phyloP scores from a whole-genome alignment of 2,329 filamentous ascomycete species.

The Rhinocladiella mackenziei region DNA sequence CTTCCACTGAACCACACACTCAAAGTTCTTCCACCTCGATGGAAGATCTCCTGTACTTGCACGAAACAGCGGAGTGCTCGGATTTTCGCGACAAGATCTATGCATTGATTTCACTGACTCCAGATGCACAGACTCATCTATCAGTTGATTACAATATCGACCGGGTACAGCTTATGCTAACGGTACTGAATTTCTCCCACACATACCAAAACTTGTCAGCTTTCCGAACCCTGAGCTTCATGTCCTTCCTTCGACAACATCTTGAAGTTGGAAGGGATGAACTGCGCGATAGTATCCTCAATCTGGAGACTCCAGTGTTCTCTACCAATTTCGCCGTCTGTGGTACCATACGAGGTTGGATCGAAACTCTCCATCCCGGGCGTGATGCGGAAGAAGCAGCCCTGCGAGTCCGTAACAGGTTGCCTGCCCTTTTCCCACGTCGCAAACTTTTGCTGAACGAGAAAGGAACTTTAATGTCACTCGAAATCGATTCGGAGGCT shows the following conservation, averaged over 20 bases:
- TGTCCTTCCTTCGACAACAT: constrained; percentile 1
- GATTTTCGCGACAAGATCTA: constrained; percentile 4
- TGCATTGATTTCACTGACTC: not conserved
- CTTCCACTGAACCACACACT: not conserved
- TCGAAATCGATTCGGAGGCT: not conserved
- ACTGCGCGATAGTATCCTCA: not conserved
- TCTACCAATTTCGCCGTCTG: not conserved
- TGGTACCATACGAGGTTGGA: not conserved
- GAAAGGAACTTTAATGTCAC: not conserved
- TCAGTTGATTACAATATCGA: not conserved
- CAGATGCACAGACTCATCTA: not conserved
- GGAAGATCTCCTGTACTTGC: not conserved
- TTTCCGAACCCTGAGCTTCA: not conserved
- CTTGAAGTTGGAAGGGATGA: not conserved
- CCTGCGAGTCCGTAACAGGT: too few relatives aligned
- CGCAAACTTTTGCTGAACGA: not conserved
- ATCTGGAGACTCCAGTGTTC: not conserved
- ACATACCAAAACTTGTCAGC: not conserved
- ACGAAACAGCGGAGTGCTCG: constrained; percentile 1
- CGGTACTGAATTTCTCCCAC: not conserved
- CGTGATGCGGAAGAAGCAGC: too few relatives aligned
- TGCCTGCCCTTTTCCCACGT: too few relatives aligned
- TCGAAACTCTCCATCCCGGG: too few relatives aligned
- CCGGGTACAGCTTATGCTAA: not conserved
- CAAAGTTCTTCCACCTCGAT: not conserved